phyloP scores from a whole-genome alignment of 345 rosid species.

The Iberis pinnata region DNA sequence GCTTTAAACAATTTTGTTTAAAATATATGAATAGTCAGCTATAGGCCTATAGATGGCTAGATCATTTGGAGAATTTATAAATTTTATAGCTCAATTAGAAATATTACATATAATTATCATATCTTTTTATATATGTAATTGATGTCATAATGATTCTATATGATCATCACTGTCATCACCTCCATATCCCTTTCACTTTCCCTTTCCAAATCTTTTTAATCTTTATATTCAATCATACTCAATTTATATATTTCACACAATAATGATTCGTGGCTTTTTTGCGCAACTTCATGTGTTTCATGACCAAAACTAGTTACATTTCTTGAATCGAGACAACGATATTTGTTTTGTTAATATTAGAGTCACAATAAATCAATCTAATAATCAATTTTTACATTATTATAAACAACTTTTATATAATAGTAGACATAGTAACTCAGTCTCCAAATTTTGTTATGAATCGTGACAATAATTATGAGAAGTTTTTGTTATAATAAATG shows the following conservation, averaged over 20 bases:
- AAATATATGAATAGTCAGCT: conserved; percentile 8
- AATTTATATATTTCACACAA: not conserved
- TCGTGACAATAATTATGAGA: too few relatives aligned
- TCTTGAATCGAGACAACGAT: not conserved
- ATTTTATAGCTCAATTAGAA: not conserved
- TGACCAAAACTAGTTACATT: not conserved
- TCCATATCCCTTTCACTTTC: conserved; percentile 14
- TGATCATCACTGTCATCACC: conserved; percentile 27
- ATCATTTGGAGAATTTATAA: conserved; percentile 2
- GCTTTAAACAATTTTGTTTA: conserved; percentile 13
- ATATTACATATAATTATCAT: not conserved
- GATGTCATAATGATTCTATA: conserved; percentile 26
- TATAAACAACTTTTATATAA: too few relatives aligned
- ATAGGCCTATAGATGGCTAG: conserved; percentile 20
- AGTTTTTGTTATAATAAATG: too few relatives aligned
- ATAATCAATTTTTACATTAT: too few relatives aligned
- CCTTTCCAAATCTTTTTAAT: conserved; percentile 9
- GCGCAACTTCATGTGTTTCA: not conserved
- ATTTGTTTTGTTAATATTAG: too few relatives aligned
- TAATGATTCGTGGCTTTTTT: conserved; percentile 3
- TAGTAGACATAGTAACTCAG: too few relatives aligned
- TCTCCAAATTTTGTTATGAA: too few relatives aligned
- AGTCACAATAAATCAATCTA: too few relatives aligned
- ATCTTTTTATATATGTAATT: not conserved
- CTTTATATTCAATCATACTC: conserved; percentile 11